phyloP scores from a whole-genome alignment of 345 rosid genomes.

The Laguncularia racemosa region DNA sequence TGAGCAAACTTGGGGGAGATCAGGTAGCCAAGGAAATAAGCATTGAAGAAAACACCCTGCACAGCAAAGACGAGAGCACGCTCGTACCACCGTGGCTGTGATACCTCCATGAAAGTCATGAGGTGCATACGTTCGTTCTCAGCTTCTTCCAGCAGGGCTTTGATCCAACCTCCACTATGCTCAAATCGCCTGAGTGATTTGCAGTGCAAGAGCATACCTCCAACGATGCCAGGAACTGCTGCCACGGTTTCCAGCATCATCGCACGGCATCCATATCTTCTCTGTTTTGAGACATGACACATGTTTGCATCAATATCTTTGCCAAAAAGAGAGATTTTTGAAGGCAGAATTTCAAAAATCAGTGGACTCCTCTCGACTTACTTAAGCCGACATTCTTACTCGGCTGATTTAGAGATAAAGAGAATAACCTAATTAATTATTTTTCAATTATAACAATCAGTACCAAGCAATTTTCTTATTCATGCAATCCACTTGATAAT shows the following conservation, averaged over 20 bases:
- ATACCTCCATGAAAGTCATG: slow-evolving; percentile 85
- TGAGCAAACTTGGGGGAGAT: slow-evolving; percentile 74
- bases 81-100: slow-evolving; percentile 69
- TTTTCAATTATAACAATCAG: too few relatives aligned
- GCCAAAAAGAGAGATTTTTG: too few relatives aligned
- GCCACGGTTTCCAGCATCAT: slow-evolving; percentile 93
- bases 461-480: too few relatives aligned
- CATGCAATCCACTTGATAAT: too few relatives aligned
- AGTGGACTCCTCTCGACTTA: too few relatives aligned
- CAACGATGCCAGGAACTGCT: slow-evolving; percentile 82
- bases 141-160: slow-evolving; percentile 67
- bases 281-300: slow-evolving; percentile 20
- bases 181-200: slow-evolving; percentile 64
- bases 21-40: slow-evolving; percentile 61
- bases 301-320: background rate
- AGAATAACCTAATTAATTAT: too few relatives aligned
- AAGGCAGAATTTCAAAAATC: too few relatives aligned
- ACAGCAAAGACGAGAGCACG: slow-evolving; percentile 63
- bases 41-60: slow-evolving; percentile 74
- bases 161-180: slow-evolving; percentile 86
- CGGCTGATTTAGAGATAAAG: too few relatives aligned
- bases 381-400: too few relatives aligned
- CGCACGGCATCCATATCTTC: slow-evolving; percentile 67
- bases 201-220: slow-evolving; percentile 70
- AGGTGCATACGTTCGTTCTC: slow-evolving; percentile 91